A percentile compares a stretch with the other conserved stretches of the same genome.
Conservation (phyloP, 306 rosid species). For the Gastrolobium villosum region DNA sequence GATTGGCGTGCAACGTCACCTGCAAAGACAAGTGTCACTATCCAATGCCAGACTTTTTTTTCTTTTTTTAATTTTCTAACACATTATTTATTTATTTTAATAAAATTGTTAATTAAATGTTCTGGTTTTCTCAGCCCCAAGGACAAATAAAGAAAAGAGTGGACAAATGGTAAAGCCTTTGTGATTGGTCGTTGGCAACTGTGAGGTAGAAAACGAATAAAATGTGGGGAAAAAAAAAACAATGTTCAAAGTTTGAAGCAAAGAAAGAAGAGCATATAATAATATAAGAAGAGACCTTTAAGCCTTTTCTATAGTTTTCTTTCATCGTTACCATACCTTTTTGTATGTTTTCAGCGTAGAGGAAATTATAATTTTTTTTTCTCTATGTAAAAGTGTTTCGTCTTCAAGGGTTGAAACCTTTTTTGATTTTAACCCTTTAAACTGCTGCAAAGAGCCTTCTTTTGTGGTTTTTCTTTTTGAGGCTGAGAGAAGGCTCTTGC, state of each 20-base stretch:
- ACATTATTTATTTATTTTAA: neutral
- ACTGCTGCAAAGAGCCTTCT: constrained; percentile 54
- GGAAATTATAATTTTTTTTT: neutral
- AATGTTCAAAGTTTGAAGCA: constrained; percentile 34
- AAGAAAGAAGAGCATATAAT: neutral
- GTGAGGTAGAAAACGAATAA: constrained; percentile 54
- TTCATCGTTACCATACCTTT: neutral
- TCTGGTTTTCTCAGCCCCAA: constrained; percentile 8
- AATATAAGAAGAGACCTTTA: neutral
- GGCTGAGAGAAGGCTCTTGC: constrained; percentile 49
- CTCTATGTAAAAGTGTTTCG: neutral
- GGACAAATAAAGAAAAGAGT: constrained; percentile 23
- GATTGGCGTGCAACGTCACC: neutral
- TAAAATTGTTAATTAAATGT: neutral
- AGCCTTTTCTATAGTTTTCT: neutral
- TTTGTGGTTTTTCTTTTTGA: constrained; percentile 11
- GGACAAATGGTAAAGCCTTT: neutral
- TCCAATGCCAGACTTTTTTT: neutral
- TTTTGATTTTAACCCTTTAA: constrained; percentile 47
- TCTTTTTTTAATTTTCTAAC: neutral
- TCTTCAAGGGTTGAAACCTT: constrained; percentile 40
- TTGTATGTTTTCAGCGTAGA: neutral
- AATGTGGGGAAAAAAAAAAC: constrained; percentile 47
- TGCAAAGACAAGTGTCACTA: constrained; percentile 41
- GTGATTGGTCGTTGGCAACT: constrained; percentile 33